Conservation (phyloP, 352 stramenopile species). For the Pythium pectinolyticum region DNA sequence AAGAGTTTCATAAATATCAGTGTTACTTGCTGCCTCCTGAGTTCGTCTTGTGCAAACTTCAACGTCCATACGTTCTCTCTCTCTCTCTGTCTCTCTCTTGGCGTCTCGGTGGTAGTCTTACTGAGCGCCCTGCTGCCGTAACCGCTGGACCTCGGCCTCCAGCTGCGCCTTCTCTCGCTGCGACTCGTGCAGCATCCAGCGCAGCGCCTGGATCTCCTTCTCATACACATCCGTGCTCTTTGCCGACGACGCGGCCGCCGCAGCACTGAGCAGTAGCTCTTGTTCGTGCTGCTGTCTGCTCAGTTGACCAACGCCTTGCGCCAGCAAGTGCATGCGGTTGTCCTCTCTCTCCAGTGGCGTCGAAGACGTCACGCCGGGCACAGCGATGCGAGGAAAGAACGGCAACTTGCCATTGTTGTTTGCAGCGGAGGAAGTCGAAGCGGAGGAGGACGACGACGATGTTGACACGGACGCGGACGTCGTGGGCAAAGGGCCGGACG, state of each 20-base stretch:
- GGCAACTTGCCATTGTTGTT: slow-evolving; percentile 19
- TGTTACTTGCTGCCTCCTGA: background rate
- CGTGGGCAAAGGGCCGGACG: slow-evolving; percentile 30
- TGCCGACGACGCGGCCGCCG: slow-evolving; percentile 13
- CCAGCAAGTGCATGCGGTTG: slow-evolving; percentile 70
- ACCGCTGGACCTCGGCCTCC: slow-evolving; percentile 60
- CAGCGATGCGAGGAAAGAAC: slow-evolving; percentile 47
- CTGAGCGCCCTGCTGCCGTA: slow-evolving; percentile 46
- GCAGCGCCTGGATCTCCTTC: slow-evolving; percentile 64
- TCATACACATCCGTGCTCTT: slow-evolving; percentile 55
- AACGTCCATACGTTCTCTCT: background rate
- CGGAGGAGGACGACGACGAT: too few relatives aligned
- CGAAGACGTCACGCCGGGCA: slow-evolving; percentile 12
- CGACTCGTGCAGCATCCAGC: slow-evolving; percentile 68
- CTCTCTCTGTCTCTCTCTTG: background rate
- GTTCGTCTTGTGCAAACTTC: background rate
- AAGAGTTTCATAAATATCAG: slow-evolving; percentile 10
- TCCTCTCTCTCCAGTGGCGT: slow-evolving; percentile 36
- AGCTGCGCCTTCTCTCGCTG: slow-evolving; percentile 71
- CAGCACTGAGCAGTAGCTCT: too few relatives aligned
- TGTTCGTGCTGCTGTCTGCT: slow-evolving; percentile 61
- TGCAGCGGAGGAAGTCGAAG: too few relatives aligned
- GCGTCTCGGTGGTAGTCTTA: background rate
- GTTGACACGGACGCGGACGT: slow-evolving; percentile 2
- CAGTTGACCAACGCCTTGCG: slow-evolving; percentile 54